Conservation (phyloP, 2,329 filamentous ascomycete genomes). For the Ceratocystis variospora region DNA sequence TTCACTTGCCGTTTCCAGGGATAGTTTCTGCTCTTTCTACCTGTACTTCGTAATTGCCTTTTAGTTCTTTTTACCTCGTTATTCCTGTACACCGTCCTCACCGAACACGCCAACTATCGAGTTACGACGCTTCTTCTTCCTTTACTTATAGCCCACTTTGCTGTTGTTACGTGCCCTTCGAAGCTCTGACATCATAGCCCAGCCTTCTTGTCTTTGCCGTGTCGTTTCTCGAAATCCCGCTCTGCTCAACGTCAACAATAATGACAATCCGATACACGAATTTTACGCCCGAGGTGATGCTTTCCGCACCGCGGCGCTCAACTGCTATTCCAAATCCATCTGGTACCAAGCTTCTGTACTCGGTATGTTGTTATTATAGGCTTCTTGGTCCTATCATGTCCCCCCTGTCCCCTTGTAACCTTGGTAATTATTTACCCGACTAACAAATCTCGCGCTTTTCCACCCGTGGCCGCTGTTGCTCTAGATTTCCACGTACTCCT, state of each 20-base stretch:
- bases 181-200: slow-evolving; percentile 6
- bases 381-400: neutral
- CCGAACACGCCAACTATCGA: neutral
- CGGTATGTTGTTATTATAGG: slow-evolving; percentile 29
- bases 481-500: slow-evolving; percentile 62
- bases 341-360: slow-evolving; percentile 52
- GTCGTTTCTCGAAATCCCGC: neutral
- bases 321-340: slow-evolving; percentile 54
- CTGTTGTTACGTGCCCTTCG: neutral
- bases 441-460: neutral
- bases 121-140: neutral
- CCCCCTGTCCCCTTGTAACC: neutral
- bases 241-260: slow-evolving; percentile 17
- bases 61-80: neutral
- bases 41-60: too few relatives aligned
- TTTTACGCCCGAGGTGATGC: slow-evolving; percentile 63
- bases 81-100: neutral
- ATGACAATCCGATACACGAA: slow-evolving; percentile 60
- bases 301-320: slow-evolving; percentile 61
- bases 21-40: neutral
- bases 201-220: neutral
- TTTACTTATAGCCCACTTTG: neutral
- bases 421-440: neutral
- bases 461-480: neutral
- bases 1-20: neutral